Percentiles rank a stretch among this genome's conserved stretches.
Evolutionary conservation across 805 yeast genomes (phyloP).

Genomic region (Saccharomyces paradoxus): DNA sequence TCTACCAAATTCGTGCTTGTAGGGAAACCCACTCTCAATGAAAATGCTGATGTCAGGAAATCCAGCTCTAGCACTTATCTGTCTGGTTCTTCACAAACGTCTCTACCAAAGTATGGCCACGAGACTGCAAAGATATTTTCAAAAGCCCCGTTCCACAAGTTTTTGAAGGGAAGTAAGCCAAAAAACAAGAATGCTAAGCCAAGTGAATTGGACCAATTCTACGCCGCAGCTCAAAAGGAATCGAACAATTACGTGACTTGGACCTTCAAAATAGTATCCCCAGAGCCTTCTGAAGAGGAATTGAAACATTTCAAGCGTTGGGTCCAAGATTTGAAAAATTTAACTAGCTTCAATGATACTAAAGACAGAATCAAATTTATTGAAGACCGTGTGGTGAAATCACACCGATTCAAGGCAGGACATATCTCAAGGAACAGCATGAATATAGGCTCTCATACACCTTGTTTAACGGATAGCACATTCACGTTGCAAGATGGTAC

Average conservation of each 20-base stretch:
- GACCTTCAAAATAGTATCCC: constrained; percentile 21
- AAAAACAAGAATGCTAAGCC: not conserved
- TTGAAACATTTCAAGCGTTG: constrained; percentile 41
- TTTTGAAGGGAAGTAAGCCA: constrained; percentile 14
- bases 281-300: constrained; percentile 36
- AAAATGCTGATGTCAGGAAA: constrained; percentile 6
- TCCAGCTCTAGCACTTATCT: constrained; percentile 12
- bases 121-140: constrained; percentile 14
- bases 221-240: constrained; percentile 8
- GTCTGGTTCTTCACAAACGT: not conserved
- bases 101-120: constrained; percentile 1
- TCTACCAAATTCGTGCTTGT: constrained; percentile 35
- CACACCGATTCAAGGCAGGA: constrained; percentile 9
- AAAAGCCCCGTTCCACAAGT: constrained; percentile 16
- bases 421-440: not conserved
- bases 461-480: not conserved
- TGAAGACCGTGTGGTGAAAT: constrained; percentile 29
- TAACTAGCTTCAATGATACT: constrained; percentile 41
- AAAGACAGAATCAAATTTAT: constrained; percentile 43
- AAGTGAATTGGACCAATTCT: constrained; percentile 5
- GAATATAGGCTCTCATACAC: not conserved
- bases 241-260: constrained; percentile 16
- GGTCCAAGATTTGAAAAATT: constrained; percentile 47
- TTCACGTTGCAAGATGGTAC: not conserved
- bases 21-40: constrained; percentile 27